Conservation (phyloP, 257 asterid species). For the Scutellaria baicalensis region DNA sequence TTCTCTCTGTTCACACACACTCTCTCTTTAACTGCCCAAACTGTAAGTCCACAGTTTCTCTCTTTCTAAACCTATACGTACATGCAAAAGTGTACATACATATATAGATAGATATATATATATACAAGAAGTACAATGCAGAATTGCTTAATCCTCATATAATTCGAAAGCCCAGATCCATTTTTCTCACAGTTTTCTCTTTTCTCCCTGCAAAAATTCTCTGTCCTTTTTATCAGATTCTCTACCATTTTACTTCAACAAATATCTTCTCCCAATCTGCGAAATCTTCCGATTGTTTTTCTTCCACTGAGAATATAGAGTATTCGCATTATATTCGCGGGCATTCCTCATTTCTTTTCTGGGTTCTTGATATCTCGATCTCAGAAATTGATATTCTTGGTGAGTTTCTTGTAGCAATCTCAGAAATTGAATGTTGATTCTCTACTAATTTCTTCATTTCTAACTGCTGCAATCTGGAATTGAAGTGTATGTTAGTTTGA, state of each 20-base stretch:
- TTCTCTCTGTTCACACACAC: too few relatives aligned
- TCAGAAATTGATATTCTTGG: constrained; percentile 4
- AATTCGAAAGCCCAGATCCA: constrained; percentile 13
- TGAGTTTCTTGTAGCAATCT: constrained; percentile 7
- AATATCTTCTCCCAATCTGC: background rate
- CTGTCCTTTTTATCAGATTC: background rate
- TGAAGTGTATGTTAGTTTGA: background rate
- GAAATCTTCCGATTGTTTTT: background rate
- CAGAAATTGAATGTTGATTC: background rate
- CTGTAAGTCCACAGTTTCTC: constrained; percentile 20
- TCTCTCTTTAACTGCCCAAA: background rate
- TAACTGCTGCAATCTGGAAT: background rate
- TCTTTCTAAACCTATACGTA: constrained; percentile 16
- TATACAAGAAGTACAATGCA: background rate
- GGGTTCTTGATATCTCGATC: constrained; percentile 15
- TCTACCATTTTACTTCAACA: background rate
- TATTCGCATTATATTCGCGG: background rate
- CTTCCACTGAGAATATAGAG: background rate
- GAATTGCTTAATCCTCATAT: background rate
- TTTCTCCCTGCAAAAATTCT: background rate
- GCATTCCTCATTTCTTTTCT: constrained; percentile 13
- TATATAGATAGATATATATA: too few relatives aligned
- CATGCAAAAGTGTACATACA: background rate
- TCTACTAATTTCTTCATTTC: background rate
- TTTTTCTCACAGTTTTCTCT: background rate